Evolutionary conservation across 805 yeast species (phyloP).

Genomic region (Saccharomycopsis sp.): DNA sequence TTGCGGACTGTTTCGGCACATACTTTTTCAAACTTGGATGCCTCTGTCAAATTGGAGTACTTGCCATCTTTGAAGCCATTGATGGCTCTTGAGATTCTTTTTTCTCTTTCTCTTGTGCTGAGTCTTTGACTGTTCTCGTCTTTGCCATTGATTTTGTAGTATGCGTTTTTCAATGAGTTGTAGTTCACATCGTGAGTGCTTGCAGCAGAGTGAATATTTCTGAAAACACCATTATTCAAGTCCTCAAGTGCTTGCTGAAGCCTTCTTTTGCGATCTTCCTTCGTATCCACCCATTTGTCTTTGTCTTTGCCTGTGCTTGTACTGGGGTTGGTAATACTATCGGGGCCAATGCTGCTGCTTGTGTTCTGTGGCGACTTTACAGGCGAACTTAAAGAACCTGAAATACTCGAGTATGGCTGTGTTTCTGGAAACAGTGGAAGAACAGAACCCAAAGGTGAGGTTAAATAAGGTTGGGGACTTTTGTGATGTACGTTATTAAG

Average conservation of each 20-base stretch:
- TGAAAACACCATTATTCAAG: constrained; percentile 15
- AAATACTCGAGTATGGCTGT: too few species aligned
- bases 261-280: constrained; percentile 16
- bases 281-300: too few species aligned
- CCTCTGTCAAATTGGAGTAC: constrained; percentile 20
- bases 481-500: too few species aligned
- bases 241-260: constrained; percentile 16
- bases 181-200: constrained; percentile 19
- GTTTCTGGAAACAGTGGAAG: too few species aligned
- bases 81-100: constrained; percentile 17
- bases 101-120: constrained; percentile 16
- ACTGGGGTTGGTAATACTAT: too few species aligned
- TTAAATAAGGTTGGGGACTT: too few species aligned
- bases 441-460: too few species aligned
- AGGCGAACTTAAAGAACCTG: too few species aligned
- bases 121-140: constrained; percentile 20
- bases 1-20: constrained; percentile 21
- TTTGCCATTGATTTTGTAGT: constrained; percentile 20
- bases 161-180: constrained; percentile 24
- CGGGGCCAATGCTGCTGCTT: too few species aligned
- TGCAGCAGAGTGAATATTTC: constrained; percentile 21
- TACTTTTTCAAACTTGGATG: constrained; percentile 19
- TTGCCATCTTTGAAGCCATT: constrained; percentile 18
- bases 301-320: too few species aligned
- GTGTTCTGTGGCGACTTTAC: too few species aligned